These are phyloP conservation scores for Sphaerostilbella broomeana DNA, from an alignment of 2,329 filamentous ascomycete species.

Conservation along the genomic window DNA sequence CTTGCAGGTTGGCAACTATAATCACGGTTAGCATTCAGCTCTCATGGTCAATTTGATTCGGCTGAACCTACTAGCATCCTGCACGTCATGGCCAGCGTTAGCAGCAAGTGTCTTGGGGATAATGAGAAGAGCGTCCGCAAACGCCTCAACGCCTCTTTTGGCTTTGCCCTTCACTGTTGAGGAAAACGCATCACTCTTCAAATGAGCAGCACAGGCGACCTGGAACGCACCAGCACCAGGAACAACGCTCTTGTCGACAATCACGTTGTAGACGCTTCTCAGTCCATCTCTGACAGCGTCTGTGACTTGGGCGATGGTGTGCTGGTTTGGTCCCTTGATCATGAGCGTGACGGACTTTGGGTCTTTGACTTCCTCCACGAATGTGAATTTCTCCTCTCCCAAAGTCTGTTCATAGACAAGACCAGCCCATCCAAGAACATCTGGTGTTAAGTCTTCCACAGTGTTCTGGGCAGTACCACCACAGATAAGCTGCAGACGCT, in stretches of 20 bases:
- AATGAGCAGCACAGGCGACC: conserved; percentile 79
- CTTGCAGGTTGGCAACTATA: conserved; percentile 75
- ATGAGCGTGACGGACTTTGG: conserved; percentile 95
- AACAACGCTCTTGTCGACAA: conserved; percentile 94
- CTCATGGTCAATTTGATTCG: background rate
- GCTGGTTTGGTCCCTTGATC: conserved; percentile 95
- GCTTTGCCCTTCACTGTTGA: conserved; percentile 96
- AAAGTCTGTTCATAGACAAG: conserved; percentile 95
- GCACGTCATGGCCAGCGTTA: conserved; percentile 93
- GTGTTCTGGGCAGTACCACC: conserved; percentile 91
- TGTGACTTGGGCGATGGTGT: conserved; percentile 94
- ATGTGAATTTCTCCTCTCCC: conserved; percentile 98
- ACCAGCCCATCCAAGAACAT: conserved; percentile 90
- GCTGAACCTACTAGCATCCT: conserved; percentile 72
- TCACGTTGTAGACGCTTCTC: conserved; percentile 97
- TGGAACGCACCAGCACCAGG: conserved; percentile 95
- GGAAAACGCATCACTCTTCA: conserved; percentile 78
- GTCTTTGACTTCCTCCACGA: conserved; percentile 97
- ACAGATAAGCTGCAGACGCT: conserved; percentile 89
- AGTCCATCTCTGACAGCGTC: conserved; percentile 94
- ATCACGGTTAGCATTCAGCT: conserved; percentile 14
- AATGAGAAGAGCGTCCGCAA: conserved; percentile 87
- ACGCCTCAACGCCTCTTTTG: conserved; percentile 90
- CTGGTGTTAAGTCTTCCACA: conserved; percentile 83
- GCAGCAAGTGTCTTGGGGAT: conserved; percentile 97